Percentiles rank a stretch among this genome's conserved stretches.
phyloP scores from a whole-genome alignment of 805 yeast species.

The Nakazawaea wickerhamii region DNA sequence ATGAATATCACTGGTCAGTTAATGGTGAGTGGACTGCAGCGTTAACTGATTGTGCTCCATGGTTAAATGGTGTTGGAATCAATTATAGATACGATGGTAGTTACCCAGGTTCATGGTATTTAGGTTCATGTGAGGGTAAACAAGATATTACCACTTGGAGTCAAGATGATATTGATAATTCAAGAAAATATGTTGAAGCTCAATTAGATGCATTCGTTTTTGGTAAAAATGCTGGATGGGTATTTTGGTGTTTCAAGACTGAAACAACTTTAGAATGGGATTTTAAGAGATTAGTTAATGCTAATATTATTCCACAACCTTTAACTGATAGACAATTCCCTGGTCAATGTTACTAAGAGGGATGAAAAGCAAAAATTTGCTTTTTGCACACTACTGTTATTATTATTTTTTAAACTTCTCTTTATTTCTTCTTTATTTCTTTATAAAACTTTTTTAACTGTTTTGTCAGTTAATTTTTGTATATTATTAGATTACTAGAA shows the following conservation, averaged over 20 bases:
- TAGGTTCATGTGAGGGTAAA: conserved; percentile 40
- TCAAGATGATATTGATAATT: conserved; percentile 32
- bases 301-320: conserved; percentile 59
- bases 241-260: conserved; percentile 69
- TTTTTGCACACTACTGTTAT: too few species aligned
- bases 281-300: conserved; percentile 41
- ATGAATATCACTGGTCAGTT: conserved; percentile 43
- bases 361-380: too few species aligned
- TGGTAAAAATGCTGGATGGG: conserved; percentile 49
- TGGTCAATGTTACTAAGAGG: conserved; percentile 55
- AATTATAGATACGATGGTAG: conserved; percentile 61
- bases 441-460: too few species aligned
- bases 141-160: conserved; percentile 38
- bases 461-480: too few species aligned
- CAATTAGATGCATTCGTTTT: conserved; percentile 42
- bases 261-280: conserved; percentile 69
- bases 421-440: too few species aligned
- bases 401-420: too few species aligned
- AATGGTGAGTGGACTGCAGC: conserved; percentile 74
- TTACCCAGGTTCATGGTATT: conserved; percentile 31
- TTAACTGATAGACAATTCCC: conserved; percentile 60
- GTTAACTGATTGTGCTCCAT: conserved; percentile 62
- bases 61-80: conserved; percentile 65
- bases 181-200: conserved; percentile 53
- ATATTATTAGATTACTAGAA: too few species aligned